Evolutionary conservation across 306 rosid species (phyloP).

Genomic region (Parietaria judaica): DNA sequence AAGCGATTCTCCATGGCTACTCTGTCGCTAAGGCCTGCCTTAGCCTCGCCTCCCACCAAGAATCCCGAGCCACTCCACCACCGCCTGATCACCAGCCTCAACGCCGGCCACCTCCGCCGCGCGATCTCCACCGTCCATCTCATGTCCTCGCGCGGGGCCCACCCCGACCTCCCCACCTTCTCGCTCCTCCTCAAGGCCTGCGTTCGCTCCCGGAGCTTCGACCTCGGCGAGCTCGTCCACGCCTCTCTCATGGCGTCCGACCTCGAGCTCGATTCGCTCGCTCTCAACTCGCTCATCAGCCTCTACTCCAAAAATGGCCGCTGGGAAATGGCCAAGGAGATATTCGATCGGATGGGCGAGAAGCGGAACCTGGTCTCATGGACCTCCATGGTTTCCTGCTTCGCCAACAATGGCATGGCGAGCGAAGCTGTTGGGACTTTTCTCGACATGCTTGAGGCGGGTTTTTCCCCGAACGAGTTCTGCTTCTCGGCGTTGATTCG

Average conservation of each 20-base stretch:
- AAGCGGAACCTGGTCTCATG: slow-evolving; percentile 17
- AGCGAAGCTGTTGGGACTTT: background rate
- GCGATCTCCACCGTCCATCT: slow-evolving; percentile 23
- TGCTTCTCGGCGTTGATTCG: slow-evolving; percentile 17
- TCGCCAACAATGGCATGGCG: slow-evolving; percentile 14
- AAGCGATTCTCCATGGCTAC: no score
- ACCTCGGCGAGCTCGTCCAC: slow-evolving; percentile 17
- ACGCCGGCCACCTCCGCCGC: background rate
- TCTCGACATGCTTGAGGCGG: slow-evolving; percentile 5
- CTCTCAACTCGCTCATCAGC: slow-evolving; percentile 13
- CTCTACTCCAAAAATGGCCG: slow-evolving; percentile 20
- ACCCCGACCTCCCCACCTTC: slow-evolving; percentile 14
- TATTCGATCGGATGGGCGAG: slow-evolving; percentile 3
- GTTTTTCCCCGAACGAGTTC: slow-evolving; percentile 12
- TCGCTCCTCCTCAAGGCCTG: slow-evolving; percentile 25
- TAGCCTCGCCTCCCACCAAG: no score
- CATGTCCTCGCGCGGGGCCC: slow-evolving; percentile 2
- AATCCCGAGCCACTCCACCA: no score
- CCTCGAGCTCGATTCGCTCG: slow-evolving; percentile 4
- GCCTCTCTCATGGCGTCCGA: background rate
- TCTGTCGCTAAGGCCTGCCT: no score
- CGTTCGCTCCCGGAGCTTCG: slow-evolving; percentile 19
- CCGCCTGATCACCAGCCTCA: no score
- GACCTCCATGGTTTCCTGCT: slow-evolving; percentile 20
- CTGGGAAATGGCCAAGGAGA: background rate